Evolutionary conservation across 495 filamentous ascomycete species (phyloP), one percentile per base, ranked within the genome.

Genomic region (Penicillium silybi): DNA sequence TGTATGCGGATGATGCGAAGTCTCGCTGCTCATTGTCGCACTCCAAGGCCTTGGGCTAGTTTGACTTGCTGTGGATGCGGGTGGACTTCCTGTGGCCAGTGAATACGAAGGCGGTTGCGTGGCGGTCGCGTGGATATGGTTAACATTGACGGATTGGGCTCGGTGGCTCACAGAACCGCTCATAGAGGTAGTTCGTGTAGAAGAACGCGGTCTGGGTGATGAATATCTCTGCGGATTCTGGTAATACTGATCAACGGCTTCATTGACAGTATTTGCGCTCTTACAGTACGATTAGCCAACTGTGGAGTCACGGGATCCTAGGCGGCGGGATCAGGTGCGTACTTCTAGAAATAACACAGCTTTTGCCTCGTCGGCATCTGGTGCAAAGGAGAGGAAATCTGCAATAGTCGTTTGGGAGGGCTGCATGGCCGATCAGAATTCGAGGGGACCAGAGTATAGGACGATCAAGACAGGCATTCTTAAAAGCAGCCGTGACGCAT

Each of bases 1-100:
- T 11, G 63, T 70, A 41, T 61, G 58, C 11, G 29, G 29, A 11
- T 13, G 29, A 32, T 32, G 29, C 3, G 29, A 32, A 4, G 29
- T 13, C 13, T 13, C 29, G 11, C 29, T 32, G 11, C 29, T 32
- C 29, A 32, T 32, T 32, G 29, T 32, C 2, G 10, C 29, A 11
- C 10, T 13, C 9, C 9, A 32, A 0, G 3, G 29, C 4, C 10
- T 32, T 10, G 29, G 29, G 10, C 29, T 32, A 13, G 29, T 32
- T 32, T 11, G 8, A 32, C 29, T 32, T 13, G 10, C 10, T 8
- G 29, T 32, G 0, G 29, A 32, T 32, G 29, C 29, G 29, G 29
- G 29, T 32, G 29, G 29, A 32, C 29, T 32, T 32, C 29, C 3
- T 13, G 11, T 32, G 29, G 29, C 29, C 2, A 32, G 29, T 4